Evolutionary conservation across 2,329 filamentous ascomycete species (phyloP), one percentile per base, ranked within the genome.

Genomic region (Hypomyces perniciosus): DNA sequence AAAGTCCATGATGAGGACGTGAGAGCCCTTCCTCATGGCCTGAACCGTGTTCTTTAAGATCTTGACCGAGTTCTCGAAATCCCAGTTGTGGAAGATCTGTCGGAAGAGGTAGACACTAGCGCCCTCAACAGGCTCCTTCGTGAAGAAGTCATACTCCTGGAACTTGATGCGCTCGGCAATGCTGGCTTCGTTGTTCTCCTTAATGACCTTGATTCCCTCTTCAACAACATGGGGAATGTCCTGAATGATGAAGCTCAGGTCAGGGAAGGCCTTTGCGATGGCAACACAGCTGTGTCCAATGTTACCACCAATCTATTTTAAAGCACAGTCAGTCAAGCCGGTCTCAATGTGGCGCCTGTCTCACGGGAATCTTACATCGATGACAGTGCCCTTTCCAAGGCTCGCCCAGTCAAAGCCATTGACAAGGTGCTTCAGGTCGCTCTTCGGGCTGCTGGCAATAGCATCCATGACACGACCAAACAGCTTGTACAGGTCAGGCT

Each of bases 331-430:
- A 12, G 35, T 38, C 10, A 38, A 20, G 20, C 20, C 20, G 3
- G 20, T 20, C 3, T 20, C 20, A 20, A 20, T 3, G 3, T 20
- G 20, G 20, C 20, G 20, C 20, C 3, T 3, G 3, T 20, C 20
- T 20, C 20, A 20, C 3, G 20, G 35, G 13, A 8, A 38, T n/a
- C 35, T 8, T 38, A 38, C 35, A n/a, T 38, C 62, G 12, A 72
- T 57, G 5, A 45, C 28, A 20, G 43, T 10, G 33, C 33, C 8
- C 28, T 45, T 29, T 3, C 27, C 48, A 29, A 72, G 59, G n/a
- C 48, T 54, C 2, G 57, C 59, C 72, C 72, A 74, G 50, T 68
- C 62, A 53, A 68, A 73, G 12, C 67, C 70, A 27, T 64, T 53
- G 4, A 70, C 50, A 1, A 71, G 54, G 54, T 72, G 67, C 13